Evolutionary conservation across 176 grass and related monocot species (phyloP), one percentile per base, ranked within the genome.

Genomic region (Themeda triandra): DNA sequence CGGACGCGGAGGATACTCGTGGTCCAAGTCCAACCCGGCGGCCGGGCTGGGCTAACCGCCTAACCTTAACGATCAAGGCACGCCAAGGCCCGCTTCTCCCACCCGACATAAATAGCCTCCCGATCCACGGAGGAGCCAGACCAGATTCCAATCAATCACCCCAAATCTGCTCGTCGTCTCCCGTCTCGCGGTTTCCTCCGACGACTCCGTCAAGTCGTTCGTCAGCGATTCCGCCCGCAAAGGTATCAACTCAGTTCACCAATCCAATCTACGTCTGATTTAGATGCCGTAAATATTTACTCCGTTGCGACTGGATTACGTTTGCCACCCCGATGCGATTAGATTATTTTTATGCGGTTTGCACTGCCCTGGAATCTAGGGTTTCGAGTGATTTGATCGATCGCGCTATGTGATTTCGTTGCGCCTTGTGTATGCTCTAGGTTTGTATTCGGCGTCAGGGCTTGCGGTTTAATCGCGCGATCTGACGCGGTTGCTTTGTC

Each of bases 21-120:
- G 40, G 37, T 71, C 30, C 42, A 79, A 71, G 32, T 68, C 27
- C 37, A 78, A 70, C 74, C 17, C 33, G 10, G 13, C 51, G 2
- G 53, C 33, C 54, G 75, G 56, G n/a, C 25, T 19, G 83, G 28
- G 58, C 62, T 21, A 51, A 2, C 21, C 2, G 19, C 2, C 51
- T 23, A 54, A 54, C 51, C 75, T 70, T 85, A 85, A 37, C 67
- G 10, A 19, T 25, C 76, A 73, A 56, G 69, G 35, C 41, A 87
- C 77, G 56, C 76, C 13, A n/a, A n/a, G n/a, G n/a, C n/a, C n/a
- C n/a, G n/a, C n/a, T 8, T 27, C 59, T 30, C 15, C 54, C 33
- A 17, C 18, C 42, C 28, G 37, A 15, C 19, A 66, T 66, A 67
- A 80, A 80, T 51, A 67, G 6, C 1, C 60, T 8, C 44, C 2